Evolutionary conservation across 139 green algal species (phyloP), one percentile per base, ranked within the genome.

Genomic region (Ettlia oleoabundans): DNA sequence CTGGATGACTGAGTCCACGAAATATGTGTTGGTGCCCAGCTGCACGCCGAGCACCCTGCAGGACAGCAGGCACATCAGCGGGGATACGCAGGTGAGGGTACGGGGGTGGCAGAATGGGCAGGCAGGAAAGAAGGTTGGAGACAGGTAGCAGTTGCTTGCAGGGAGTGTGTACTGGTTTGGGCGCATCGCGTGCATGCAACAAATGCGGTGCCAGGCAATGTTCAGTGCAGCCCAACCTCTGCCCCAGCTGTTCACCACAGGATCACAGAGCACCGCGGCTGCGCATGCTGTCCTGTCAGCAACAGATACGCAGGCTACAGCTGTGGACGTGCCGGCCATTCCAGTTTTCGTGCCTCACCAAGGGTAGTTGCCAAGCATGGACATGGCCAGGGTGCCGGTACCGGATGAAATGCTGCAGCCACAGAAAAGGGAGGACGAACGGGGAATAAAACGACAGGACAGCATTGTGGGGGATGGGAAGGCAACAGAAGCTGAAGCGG

Each of bases 1-100:
- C 5, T 30, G 28, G 24, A 77, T 28, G n/a, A 77, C 70, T 28
- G n/a, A 43, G 42, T 77, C 70, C 55, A 65, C 55, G 30, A 65
- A 93, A 63, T 89, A 93, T 41, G 78, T 81, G 72, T 93, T 93
- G 28, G 88, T 93, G 51, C 89, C 89, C 21, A 83, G 77, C 53
- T 83, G 77, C 32, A 69, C 63, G 19, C 55, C 61, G 33, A 83
- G 35, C 22, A 83, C 77, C 70, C 70, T 63, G n/a, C 40, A 71
- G 47, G 47, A 10, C n/a, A n/a, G n/a, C n/a, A n/a, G n/a, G n/a
- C n/a, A n/a, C n/a, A n/a, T n/a, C n/a, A n/a, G n/a, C n/a, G n/a
- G n/a, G n/a, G n/a, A n/a, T n/a, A n/a, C n/a, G 61, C 2, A 67
- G n/a, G 62, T 30, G 62, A 32, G 30, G 62, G 62, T 30, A 10